phyloP scores from a whole-genome alignment of 2,329 filamentous ascomycete genomes.

The Venturiaceae sp. region DNA sequence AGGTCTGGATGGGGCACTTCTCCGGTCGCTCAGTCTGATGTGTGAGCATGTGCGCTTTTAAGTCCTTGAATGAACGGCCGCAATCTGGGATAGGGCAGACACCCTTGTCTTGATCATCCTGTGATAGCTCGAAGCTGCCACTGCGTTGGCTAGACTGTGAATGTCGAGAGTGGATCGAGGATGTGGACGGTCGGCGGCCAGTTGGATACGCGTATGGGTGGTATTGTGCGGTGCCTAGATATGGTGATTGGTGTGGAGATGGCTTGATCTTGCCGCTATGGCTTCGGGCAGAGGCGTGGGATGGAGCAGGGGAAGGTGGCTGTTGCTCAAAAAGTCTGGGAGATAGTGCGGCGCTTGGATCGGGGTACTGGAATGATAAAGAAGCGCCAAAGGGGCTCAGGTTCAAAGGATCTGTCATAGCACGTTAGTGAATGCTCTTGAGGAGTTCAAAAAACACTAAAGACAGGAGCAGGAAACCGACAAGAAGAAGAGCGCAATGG shows the following conservation, averaged over 20 bases:
- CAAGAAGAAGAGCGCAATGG: slow-evolving; percentile 20
- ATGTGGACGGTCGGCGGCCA: slow-evolving; percentile 56
- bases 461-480: slow-evolving; percentile 28
- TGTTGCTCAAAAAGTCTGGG: slow-evolving; percentile 32
- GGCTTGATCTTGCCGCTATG: slow-evolving; percentile 29
- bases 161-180: slow-evolving; percentile 58
- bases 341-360: slow-evolving; percentile 28
- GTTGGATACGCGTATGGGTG: slow-evolving; percentile 39
- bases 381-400: slow-evolving; percentile 41
- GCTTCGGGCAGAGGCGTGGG: slow-evolving; percentile 39
- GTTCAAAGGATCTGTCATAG: slow-evolving; percentile 43
- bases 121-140: slow-evolving; percentile 32
- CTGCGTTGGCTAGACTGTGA: slow-evolving; percentile 48
- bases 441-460: slow-evolving; percentile 12
- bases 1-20: slow-evolving; percentile 87
- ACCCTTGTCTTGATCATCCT: slow-evolving; percentile 54
- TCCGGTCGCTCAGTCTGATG: slow-evolving; percentile 85
- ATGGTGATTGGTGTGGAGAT: slow-evolving; percentile 55
- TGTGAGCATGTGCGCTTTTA: slow-evolving; percentile 90
- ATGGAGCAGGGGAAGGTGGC: slow-evolving; percentile 55
- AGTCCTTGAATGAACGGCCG: slow-evolving; percentile 77
- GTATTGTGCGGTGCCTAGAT: slow-evolving; percentile 46
- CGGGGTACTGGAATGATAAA: slow-evolving; percentile 28
- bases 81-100: slow-evolving; percentile 78
- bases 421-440: slow-evolving; percentile 3